These are phyloP conservation scores for Globisporangium irregulare DNA, from an alignment of 352 stramenopile species.

Conservation along the genomic window DNA sequence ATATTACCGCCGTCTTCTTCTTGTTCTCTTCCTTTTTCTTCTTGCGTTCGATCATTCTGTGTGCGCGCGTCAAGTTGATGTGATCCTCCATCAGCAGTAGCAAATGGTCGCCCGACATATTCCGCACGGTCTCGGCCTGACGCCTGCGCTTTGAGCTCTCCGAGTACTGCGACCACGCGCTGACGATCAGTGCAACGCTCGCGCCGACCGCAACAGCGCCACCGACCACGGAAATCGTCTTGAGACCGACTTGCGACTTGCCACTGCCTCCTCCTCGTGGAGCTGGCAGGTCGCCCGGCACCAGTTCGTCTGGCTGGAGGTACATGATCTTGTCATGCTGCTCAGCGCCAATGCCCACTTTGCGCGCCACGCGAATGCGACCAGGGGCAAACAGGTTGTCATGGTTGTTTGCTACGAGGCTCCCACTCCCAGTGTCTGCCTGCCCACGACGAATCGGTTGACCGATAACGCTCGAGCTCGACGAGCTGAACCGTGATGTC, in stretches of 20 bases:
- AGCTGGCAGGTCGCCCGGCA: constrained; percentile 49
- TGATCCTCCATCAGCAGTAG: constrained; percentile 72
- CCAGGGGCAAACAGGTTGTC: constrained; percentile 78
- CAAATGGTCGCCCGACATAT: constrained; percentile 73
- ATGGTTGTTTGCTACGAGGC: constrained; percentile 72
- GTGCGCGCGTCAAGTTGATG: constrained; percentile 24
- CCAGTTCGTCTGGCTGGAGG: constrained; percentile 72
- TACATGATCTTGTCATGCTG: constrained; percentile 71
- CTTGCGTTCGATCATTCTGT: constrained; percentile 17
- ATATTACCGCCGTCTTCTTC: constrained; percentile 12
- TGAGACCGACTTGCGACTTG: constrained; percentile 29
- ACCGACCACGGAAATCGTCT: constrained; percentile 64
- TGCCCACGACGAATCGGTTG: constrained; percentile 43
- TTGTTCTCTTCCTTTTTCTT: constrained; percentile 17
- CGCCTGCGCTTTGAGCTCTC: constrained; percentile 57
- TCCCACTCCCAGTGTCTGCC: constrained; percentile 25
- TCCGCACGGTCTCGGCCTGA: constrained; percentile 65
- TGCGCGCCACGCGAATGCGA: constrained; percentile 65
- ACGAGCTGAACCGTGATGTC: constrained; percentile 58
- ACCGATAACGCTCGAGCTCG: constrained; percentile 66
- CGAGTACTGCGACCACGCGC: constrained; percentile 80
- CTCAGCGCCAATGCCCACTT: constrained; percentile 53
- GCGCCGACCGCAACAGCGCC: constrained; percentile 76
- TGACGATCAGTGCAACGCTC: constrained; percentile 73
- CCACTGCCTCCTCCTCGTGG: constrained; percentile 16